Conservation (phyloP, 371 early-diverging fungal genomes). For the Mucor indicus region DNA sequence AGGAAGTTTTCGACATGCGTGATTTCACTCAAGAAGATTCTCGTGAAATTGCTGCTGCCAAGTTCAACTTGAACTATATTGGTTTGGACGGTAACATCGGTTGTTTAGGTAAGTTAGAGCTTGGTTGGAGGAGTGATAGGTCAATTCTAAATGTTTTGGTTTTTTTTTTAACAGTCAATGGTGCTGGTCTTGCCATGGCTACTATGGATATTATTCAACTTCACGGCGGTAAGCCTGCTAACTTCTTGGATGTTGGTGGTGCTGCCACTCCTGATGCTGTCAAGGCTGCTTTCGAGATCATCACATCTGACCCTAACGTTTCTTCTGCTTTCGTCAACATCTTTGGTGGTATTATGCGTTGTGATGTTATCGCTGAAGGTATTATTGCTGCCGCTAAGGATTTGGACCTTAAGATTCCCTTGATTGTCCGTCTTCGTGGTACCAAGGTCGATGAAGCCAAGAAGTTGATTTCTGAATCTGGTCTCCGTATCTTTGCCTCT, state of each 20-base stretch:
- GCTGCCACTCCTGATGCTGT: constrained; percentile 93
- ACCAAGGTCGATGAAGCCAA: constrained; percentile 57
- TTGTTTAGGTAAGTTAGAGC: constrained; percentile 49
- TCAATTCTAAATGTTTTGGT: neutral
- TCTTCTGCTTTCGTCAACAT: constrained; percentile 99
- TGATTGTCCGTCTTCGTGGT: constrained; percentile 96
- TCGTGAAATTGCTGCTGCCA: constrained; percentile 95
- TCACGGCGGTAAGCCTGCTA: constrained; percentile 98
- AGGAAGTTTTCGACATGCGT: constrained; percentile 84
- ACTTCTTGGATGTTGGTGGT: constrained; percentile 99
- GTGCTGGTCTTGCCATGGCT: constrained; percentile 99
- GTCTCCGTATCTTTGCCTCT: constrained; percentile 87
- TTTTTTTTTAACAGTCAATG: constrained; percentile 71
- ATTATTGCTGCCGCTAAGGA: constrained; percentile 94
- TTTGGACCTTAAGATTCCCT: constrained; percentile 87
- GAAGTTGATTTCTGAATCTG: constrained; percentile 79
- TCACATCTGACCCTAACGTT: constrained; percentile 89
- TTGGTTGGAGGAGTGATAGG: neutral
- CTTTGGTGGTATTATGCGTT: constrained; percentile 99
- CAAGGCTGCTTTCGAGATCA: constrained; percentile 98
- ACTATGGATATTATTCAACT: constrained; percentile 99
- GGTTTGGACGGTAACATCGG: constrained; percentile 92
- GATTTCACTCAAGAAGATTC: constrained; percentile 96
- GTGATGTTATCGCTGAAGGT: constrained; percentile 97
- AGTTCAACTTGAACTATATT: constrained; percentile 98